Percentiles rank a stretch among this genome's conserved stretches.
These are phyloP conservation scores for Phytophthora rubi DNA, from an alignment of 352 stramenopile genomes.

Conservation along the genomic window DNA sequence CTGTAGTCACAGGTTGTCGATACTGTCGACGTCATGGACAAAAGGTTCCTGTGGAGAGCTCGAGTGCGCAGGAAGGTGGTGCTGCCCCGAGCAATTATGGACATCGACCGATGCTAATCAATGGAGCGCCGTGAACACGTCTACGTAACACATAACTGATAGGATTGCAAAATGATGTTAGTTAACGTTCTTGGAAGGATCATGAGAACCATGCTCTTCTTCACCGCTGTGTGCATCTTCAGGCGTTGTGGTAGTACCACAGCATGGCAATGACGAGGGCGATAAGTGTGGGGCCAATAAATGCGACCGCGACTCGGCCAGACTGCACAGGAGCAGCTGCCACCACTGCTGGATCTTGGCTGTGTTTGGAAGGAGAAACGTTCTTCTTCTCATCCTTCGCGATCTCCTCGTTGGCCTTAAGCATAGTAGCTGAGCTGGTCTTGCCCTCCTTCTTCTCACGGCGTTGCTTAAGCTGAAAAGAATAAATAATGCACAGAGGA, in stretches of 20 bases:
- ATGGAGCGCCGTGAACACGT: conserved; percentile 5
- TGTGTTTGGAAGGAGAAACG: conserved; percentile 4
- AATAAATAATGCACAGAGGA: neutral
- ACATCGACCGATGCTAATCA: conserved; percentile 24
- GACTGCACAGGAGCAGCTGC: conserved; percentile 23
- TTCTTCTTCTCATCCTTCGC: neutral
- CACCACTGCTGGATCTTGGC: neutral
- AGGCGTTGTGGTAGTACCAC: conserved; percentile 48
- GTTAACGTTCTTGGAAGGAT: conserved; percentile 1
- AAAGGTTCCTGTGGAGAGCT: conserved; percentile 10
- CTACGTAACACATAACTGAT: conserved; percentile 25
- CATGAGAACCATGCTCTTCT: neutral
- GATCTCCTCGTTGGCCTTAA: conserved; percentile 9
- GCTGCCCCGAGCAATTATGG: neutral
- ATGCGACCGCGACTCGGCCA: conserved; percentile 42
- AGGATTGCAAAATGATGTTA: conserved; percentile 23
- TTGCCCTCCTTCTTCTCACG: conserved; percentile 47
- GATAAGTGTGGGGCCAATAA: conserved; percentile 58
- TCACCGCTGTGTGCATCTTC: neutral
- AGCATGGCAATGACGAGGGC: conserved; percentile 54
- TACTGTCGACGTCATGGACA: conserved; percentile 7
- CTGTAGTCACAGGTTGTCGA: conserved; percentile 3
- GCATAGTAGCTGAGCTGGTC: neutral
- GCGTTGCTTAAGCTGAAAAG: conserved; percentile 48
- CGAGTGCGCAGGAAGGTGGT: conserved; percentile 7